phyloP scores from a whole-genome alignment of 2,329 filamentous ascomycete genomes.

The Fusarium cicatricum region DNA sequence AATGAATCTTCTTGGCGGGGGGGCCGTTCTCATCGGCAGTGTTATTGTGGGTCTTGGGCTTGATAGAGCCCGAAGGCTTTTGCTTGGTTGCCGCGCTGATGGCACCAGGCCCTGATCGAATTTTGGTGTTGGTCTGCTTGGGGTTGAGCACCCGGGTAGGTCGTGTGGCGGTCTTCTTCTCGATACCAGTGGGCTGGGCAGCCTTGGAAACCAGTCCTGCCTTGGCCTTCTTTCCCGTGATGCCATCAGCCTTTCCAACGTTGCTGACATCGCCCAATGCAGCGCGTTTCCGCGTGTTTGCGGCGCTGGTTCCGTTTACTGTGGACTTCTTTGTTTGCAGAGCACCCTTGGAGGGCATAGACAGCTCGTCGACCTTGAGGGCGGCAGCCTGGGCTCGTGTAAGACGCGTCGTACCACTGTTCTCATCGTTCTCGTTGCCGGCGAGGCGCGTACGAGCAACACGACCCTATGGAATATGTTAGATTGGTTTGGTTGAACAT shows the following conservation, averaged over 20 bases:
- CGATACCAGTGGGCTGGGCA: constrained; percentile 79
- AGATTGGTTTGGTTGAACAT: constrained; percentile 4
- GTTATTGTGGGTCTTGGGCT: constrained; percentile 67
- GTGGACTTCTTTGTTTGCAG: constrained; percentile 76
- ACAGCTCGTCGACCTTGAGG: constrained; percentile 69
- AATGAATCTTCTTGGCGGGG: constrained; percentile 69
- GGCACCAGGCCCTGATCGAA: constrained; percentile 75
- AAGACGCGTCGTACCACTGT: constrained; percentile 79
- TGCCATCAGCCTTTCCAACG: constrained; percentile 78
- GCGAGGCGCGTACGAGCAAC: constrained; percentile 76
- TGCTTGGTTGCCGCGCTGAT: constrained; percentile 74
- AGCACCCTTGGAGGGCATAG: constrained; percentile 66
- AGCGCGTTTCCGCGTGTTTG: constrained; percentile 73
- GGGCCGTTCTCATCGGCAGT: constrained; percentile 72
- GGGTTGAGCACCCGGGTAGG: constrained; percentile 68
- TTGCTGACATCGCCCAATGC: constrained; percentile 97
- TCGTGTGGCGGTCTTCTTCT: constrained; percentile 71
- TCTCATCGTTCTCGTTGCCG: constrained; percentile 96
- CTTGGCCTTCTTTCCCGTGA: constrained; percentile 78
- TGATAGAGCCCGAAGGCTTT: constrained; percentile 61
- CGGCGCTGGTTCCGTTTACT: constrained; percentile 57
- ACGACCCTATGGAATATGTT: constrained; percentile 62
- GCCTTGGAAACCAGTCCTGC: constrained; percentile 84
- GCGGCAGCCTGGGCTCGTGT: constrained; percentile 93
- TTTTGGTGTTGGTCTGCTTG: constrained; percentile 76